Evolutionary conservation across 2,329 filamentous ascomycete genomes (phyloP).

Genomic region (Microdochium bolleyi): DNA sequence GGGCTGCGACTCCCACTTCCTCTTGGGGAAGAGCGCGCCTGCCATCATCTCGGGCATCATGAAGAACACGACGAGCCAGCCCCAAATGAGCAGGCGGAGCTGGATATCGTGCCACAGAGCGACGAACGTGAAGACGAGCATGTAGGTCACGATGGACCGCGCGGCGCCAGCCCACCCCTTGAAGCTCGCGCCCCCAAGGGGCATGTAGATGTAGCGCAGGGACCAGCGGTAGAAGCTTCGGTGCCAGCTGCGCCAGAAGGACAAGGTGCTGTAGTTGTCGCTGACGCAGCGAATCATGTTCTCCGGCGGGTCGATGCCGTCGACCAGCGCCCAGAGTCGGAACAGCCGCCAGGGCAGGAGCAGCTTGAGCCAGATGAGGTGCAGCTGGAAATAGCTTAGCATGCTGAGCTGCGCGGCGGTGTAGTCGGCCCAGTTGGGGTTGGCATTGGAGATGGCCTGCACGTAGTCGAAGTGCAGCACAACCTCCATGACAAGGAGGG

Average conservation of each 20-base stretch:
- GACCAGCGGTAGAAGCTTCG: slow-evolving; percentile 92
- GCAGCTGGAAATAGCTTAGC: slow-evolving; percentile 91
- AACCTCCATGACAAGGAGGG: slow-evolving; percentile 82
- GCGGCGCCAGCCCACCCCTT: slow-evolving; percentile 35
- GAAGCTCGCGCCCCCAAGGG: slow-evolving; percentile 66
- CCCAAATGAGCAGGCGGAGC: slow-evolving; percentile 85
- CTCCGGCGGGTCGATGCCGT: slow-evolving; percentile 90
- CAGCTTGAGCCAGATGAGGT: slow-evolving; percentile 96
- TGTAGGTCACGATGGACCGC: slow-evolving; percentile 64
- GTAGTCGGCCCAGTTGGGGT: slow-evolving; percentile 75
- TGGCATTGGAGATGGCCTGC: slow-evolving; percentile 78
- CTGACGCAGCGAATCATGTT: slow-evolving; percentile 98
- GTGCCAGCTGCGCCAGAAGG: slow-evolving; percentile 97
- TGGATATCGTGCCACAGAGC: slow-evolving; percentile 98
- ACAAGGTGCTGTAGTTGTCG: slow-evolving; percentile 83
- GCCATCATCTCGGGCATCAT: slow-evolving; percentile 82
- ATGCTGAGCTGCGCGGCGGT: slow-evolving; percentile 81
- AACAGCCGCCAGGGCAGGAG: slow-evolving; percentile 97
- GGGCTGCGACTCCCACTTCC: slow-evolving; percentile 61
- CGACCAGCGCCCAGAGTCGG: slow-evolving; percentile 87
- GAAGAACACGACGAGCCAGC: slow-evolving; percentile 92
- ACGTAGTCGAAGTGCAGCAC: slow-evolving; percentile 90
- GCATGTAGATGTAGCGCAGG: slow-evolving; percentile 87
- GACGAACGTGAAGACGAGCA: slow-evolving; percentile 90
- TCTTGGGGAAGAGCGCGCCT: slow-evolving; percentile 61